These are phyloP conservation scores for Fusarium phyllophilum DNA, from an alignment of 2,329 filamentous ascomycete species.

Conservation along the genomic window DNA sequence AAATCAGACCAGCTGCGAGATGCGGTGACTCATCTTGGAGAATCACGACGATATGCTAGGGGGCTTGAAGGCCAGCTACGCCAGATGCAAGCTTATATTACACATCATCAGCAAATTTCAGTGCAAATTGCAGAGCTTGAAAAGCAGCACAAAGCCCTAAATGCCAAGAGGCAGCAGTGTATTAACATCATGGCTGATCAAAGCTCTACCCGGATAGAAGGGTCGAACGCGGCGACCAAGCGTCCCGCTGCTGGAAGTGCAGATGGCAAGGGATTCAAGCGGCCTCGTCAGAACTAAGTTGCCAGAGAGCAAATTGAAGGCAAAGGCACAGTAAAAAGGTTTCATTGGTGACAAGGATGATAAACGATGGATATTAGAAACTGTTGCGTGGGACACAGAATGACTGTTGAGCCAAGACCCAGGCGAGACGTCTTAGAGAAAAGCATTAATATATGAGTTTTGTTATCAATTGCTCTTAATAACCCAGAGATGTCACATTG, in stretches of 20 bases:
- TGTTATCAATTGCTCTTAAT: rapidly evolving
- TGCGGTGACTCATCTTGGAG: background rate
- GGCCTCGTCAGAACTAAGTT: background rate
- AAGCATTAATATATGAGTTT: background rate
- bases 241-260: rapidly evolving
- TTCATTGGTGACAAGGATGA: background rate
- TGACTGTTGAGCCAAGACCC: rapidly evolving
- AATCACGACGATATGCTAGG: background rate
- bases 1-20: rapidly evolving
- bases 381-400: rapidly evolving
- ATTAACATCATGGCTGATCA: rapidly evolving
- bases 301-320: background rate
- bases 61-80: background rate
- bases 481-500: rapidly evolving
- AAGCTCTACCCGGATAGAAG: rapidly evolving
- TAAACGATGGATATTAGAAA: rapidly evolving
- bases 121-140: background rate
- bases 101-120: rapidly evolving
- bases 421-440: background rate
- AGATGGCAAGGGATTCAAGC: background rate
- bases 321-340: rapidly evolving
- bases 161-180: background rate
- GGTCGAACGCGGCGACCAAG: background rate
- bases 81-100: background rate
- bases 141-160: rapidly evolving